Evolutionary conservation across 768 basidiomycete species (phyloP), one percentile per base, ranked within the genome.

Genomic region (Lentinula aciculospora): DNA sequence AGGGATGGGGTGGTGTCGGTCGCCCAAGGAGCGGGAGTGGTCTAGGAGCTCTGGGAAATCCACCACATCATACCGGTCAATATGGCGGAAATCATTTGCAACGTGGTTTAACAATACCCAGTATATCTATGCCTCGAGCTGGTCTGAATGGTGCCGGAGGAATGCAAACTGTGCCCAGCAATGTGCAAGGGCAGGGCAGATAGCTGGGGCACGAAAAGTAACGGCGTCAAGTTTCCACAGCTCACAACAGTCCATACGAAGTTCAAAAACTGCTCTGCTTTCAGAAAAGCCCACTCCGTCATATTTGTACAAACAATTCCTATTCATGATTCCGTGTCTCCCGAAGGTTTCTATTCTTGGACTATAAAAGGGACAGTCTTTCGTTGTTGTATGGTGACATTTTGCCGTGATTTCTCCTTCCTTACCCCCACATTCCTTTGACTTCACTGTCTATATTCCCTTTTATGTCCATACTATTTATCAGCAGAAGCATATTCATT

Each of bases 1-100:
- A 71, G 32, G 65, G 66, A 39, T 64, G 65, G 56, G 65, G 65
- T n/a, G 21, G 21, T 49, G 61, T 65, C 36, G 76, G 76, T 12
- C 59, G 79, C 29, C 81, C 81, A 51, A 71, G 81, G 63, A 82
- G 81, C 58, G 81, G 81, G 36, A 81, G 80, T 61, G 79, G 79
- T 21, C 62, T 81, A 61, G 71, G 28, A 19, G 19, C 37, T 23
- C 29, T 49, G 9, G 46, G 46, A 47, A 32, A 37, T 27, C 51
- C 37, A 36, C 47, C 32, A 19, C 56, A 55, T n/a, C 29, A 44
- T n/a, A 17, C 12, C n/a, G 37, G 31, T 19, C 40, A 23, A 23
- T 56, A 56, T 29, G 54, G 53, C 23, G 17, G 13, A 25, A 53
- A 23, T 36, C 51, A 56, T 31, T 4, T 56, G 40, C 54, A 56